These are phyloP conservation scores for Sarocladium strictum DNA, from an alignment of 2,329 filamentous ascomycete genomes.

Conservation along the genomic window DNA sequence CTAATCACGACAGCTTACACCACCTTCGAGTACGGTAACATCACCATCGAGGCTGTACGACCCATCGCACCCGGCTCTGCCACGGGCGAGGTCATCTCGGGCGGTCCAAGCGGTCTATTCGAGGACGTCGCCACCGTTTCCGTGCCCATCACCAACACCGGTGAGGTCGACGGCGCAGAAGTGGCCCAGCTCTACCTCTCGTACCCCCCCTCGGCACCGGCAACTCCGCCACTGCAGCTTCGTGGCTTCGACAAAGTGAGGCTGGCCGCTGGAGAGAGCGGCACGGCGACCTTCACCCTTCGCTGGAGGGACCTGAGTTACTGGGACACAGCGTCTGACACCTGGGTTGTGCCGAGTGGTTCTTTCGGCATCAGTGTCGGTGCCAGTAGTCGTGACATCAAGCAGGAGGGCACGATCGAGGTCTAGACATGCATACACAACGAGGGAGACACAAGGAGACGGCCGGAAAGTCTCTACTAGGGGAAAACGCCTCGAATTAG, in stretches of 20 bases:
- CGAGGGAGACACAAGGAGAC: not conserved
- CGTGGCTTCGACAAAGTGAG: conserved; percentile 46
- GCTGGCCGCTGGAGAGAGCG: conserved; percentile 33
- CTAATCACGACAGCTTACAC: conserved; percentile 69
- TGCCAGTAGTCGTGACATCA: conserved; percentile 25
- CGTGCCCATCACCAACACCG: conserved; percentile 45
- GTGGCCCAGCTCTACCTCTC: conserved; percentile 52
- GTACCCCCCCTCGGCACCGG: conserved; percentile 29
- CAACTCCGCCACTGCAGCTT: conserved; percentile 42
- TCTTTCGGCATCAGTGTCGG: conserved; percentile 24
- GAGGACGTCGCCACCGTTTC: conserved; percentile 37
- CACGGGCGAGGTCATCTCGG: conserved; percentile 31
- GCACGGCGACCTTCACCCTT: conserved; percentile 37
- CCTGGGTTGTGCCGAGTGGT: conserved; percentile 32
- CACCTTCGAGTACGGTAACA: conserved; percentile 53
- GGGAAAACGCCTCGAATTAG: no score
- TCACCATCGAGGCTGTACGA: conserved; percentile 29
- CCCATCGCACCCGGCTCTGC: conserved; percentile 33
- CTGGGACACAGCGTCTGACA: conserved; percentile 38
- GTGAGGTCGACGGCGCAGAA: conserved; percentile 38
- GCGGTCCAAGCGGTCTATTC: conserved; percentile 40
- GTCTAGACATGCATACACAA: no score
- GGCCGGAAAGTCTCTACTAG: not conserved
- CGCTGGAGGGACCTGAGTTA: conserved; percentile 41
- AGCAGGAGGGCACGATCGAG: conserved; percentile 1